Percentiles rank a stretch among this genome's conserved stretches.
These are phyloP conservation scores for Colletotrichum gloeosporioides DNA, from an alignment of 2,329 filamentous ascomycete genomes.

Conservation along the genomic window DNA sequence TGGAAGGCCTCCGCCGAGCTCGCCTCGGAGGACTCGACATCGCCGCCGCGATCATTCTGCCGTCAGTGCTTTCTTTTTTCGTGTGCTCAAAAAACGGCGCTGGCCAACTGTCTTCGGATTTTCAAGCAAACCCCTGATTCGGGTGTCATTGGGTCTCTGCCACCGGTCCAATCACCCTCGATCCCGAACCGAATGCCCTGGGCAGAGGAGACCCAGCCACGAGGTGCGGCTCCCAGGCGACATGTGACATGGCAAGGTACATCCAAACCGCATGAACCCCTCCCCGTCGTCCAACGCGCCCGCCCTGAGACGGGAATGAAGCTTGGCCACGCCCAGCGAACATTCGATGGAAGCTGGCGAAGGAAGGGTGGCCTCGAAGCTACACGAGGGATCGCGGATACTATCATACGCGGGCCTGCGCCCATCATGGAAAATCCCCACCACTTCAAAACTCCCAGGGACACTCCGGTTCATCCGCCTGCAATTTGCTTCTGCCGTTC, in stretches of 20 bases:
- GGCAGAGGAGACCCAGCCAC: neutral
- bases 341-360: neutral
- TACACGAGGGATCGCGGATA: neutral
- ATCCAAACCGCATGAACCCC: neutral
- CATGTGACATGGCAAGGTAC: neutral
- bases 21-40: neutral
- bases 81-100: neutral
- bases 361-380: neutral
- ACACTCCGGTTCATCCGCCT: neutral
- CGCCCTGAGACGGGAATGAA: slow-evolving; percentile 1
- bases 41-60: neutral
- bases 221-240: slow-evolving; percentile 5
- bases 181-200: neutral
- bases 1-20: neutral
- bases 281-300: neutral
- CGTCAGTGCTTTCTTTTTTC: neutral
- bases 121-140: neutral
- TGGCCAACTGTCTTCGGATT: neutral
- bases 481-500: neutral
- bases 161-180: neutral
- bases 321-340: neutral
- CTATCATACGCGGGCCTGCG: slow-evolving; percentile 1
- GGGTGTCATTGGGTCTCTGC: neutral
- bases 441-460: neutral
- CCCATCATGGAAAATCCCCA: neutral